These are phyloP conservation scores for Auriscalpium microsporum DNA, from an alignment of 768 basidiomycete genomes.

Conservation along the genomic window DNA sequence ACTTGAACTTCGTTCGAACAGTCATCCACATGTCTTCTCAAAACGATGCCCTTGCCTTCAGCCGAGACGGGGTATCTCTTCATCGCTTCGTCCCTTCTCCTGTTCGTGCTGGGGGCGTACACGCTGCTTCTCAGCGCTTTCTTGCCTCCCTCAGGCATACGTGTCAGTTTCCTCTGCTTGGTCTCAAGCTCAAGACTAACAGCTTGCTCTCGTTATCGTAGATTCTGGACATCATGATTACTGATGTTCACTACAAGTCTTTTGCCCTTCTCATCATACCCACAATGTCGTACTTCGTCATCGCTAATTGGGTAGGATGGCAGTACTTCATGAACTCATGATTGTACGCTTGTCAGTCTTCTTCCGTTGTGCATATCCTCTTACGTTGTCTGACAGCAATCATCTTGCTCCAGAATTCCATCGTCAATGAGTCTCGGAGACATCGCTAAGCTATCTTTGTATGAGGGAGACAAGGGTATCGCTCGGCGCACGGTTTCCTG, in stretches of 20 bases:
- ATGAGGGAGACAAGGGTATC: neutral
- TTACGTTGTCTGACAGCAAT: too few relatives aligned
- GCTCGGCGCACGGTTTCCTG: neutral
- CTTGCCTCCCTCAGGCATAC: neutral
- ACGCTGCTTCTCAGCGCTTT: constrained; percentile 10
- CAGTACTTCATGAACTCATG: constrained; percentile 91
- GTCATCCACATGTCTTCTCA: too few relatives aligned
- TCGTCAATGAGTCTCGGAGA: too few relatives aligned
- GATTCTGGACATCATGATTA: constrained; percentile 55
- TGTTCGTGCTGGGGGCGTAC: constrained; percentile 7
- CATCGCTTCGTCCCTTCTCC: constrained; percentile 4
- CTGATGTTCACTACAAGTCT: constrained; percentile 89
- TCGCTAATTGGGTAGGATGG: constrained; percentile 99
- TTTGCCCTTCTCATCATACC: constrained; percentile 73
- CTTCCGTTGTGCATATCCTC: too few relatives aligned
- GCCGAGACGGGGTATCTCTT: constrained; percentile 3
- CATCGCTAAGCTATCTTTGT: too few relatives aligned
- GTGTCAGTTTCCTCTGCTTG: neutral
- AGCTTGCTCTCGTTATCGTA: constrained; percentile 21
- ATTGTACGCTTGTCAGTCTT: constrained; percentile 9
- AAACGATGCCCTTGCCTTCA: neutral
- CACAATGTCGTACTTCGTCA: constrained; percentile 79
- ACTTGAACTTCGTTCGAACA: too few relatives aligned
- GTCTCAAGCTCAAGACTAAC: neutral
- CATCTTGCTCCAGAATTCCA: too few relatives aligned